Evolutionary conservation across 2,329 filamentous ascomycete genomes (phyloP).

Genomic region (Fusarium mexicanum): DNA sequence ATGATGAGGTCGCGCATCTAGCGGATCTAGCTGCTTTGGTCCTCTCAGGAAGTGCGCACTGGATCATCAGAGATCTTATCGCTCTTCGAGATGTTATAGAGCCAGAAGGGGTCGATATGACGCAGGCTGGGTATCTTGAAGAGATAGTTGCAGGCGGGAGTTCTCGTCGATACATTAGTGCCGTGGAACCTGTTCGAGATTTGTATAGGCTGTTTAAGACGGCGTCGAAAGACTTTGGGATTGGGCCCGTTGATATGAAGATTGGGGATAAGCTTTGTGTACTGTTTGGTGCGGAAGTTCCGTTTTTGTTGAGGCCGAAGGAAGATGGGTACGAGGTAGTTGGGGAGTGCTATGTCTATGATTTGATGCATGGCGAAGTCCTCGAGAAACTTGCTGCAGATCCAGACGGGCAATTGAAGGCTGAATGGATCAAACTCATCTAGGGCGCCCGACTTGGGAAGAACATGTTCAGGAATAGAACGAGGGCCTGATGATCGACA

Average conservation of each 20-base stretch:
- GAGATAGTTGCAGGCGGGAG: fast-evolving
- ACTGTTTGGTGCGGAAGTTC: background rate
- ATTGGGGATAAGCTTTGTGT: background rate
- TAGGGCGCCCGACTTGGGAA: fast-evolving
- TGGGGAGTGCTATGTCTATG: background rate
- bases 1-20: fast-evolving
- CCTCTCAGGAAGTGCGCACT: fast-evolving
- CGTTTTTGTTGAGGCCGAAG: background rate
- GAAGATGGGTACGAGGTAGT: fast-evolving
- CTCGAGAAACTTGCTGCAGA: background rate
- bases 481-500: fast-evolving
- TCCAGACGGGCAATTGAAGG: fast-evolving
- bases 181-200: fast-evolving
- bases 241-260: background rate
- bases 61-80: background rate
- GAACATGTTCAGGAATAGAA: no score
- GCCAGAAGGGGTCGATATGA: fast-evolving
- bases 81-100: background rate
- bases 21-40: background rate
- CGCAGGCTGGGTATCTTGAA: fast-evolving
- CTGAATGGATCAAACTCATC: background rate
- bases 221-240: fast-evolving
- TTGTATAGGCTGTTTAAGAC: background rate
- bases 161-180: fast-evolving
- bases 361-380: background rate